Percentiles rank a stretch among this genome's conserved stretches.
phyloP scores from a whole-genome alignment of 1,284 basidiomycete species.

The Salmacisia buchloeana region DNA sequence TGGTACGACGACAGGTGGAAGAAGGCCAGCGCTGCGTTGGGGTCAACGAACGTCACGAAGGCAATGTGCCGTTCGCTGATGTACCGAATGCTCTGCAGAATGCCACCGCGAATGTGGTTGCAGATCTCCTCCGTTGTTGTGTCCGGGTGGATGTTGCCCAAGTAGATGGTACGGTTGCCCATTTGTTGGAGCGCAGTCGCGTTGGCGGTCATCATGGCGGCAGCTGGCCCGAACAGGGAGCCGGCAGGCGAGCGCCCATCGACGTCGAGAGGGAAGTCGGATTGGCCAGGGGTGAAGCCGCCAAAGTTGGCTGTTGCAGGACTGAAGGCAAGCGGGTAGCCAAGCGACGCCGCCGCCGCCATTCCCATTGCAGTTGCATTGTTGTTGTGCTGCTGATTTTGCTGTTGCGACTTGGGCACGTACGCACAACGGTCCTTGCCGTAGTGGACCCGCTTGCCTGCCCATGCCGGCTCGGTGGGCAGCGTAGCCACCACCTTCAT shows the following conservation, averaged over 20 bases:
- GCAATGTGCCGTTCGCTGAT: slow-evolving; percentile 49
- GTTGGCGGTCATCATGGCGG: slow-evolving; percentile 14
- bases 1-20: slow-evolving; percentile 44
- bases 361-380: slow-evolving; percentile 49
- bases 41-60: slow-evolving; percentile 48
- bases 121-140: slow-evolving; percentile 49
- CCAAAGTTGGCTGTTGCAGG: slow-evolving; percentile 11
- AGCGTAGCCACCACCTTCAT: slow-evolving; percentile 46
- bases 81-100: slow-evolving; percentile 46
- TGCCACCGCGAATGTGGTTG: slow-evolving; percentile 49
- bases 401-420: slow-evolving; percentile 48
- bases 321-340: slow-evolving; percentile 41
- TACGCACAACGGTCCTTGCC: slow-evolving; percentile 50
- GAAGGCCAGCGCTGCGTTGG: slow-evolving; percentile 46
- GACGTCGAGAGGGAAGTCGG: slow-evolving; percentile 14
- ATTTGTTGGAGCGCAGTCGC: slow-evolving; percentile 33
- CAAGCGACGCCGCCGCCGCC: slow-evolving; percentile 46
- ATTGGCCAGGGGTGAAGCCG: slow-evolving; percentile 7
- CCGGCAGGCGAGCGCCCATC: slow-evolving; percentile 23
- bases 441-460: slow-evolving; percentile 43
- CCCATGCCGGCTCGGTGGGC: slow-evolving; percentile 42
- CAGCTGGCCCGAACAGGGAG: slow-evolving; percentile 31
- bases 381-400: slow-evolving; percentile 49
- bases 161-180: slow-evolving; percentile 48
- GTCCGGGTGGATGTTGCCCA: slow-evolving; percentile 49